These are phyloP conservation scores for Calocybe indica DNA, from an alignment of 768 basidiomycete species.

Conservation along the genomic window DNA sequence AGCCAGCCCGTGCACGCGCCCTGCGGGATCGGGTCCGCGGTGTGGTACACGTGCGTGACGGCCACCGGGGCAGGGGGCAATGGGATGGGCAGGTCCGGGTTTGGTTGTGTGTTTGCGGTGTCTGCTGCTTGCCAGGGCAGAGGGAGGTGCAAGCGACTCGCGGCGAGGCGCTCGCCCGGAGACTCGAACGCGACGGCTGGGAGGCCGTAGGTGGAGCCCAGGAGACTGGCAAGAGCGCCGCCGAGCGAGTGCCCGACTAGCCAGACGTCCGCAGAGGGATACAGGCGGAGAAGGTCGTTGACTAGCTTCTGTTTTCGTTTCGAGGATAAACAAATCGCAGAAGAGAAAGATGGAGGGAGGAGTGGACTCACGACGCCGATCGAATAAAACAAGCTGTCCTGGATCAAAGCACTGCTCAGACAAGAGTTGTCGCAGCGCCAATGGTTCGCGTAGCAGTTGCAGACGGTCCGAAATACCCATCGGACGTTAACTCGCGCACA, in stretches of 20 bases:
- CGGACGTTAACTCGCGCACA: constrained; percentile 86
- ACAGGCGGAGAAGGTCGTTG: constrained; percentile 78
- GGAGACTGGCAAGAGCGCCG: constrained; percentile 83
- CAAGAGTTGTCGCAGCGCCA: constrained; percentile 79
- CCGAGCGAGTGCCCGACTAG: constrained; percentile 86
- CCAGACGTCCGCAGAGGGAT: constrained; percentile 86
- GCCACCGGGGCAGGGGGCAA: constrained; percentile 26
- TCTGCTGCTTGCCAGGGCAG: constrained; percentile 40
- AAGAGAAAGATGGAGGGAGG: background rate
- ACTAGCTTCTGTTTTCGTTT: constrained; percentile 60
- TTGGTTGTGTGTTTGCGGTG: constrained; percentile 17
- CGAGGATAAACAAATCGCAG: background rate
- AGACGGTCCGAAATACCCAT: constrained; percentile 83
- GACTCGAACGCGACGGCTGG: constrained; percentile 91
- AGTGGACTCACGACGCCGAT: constrained; percentile 64
- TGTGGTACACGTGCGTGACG: constrained; percentile 83
- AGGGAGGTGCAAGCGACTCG: constrained; percentile 82
- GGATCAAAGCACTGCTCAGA: constrained; percentile 73
- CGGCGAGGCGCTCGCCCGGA: constrained; percentile 69
- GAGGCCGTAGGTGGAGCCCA: constrained; percentile 85
- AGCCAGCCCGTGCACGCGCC: constrained; percentile 71
- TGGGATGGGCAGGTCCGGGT: constrained; percentile 16
- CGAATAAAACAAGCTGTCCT: constrained; percentile 91
- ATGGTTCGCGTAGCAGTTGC: constrained; percentile 72
- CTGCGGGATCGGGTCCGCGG: constrained; percentile 89